Evolutionary conservation across 768 basidiomycete genomes (phyloP), one percentile per base, ranked within the genome.

Genomic region (Lactifluus subvellereus): DNA sequence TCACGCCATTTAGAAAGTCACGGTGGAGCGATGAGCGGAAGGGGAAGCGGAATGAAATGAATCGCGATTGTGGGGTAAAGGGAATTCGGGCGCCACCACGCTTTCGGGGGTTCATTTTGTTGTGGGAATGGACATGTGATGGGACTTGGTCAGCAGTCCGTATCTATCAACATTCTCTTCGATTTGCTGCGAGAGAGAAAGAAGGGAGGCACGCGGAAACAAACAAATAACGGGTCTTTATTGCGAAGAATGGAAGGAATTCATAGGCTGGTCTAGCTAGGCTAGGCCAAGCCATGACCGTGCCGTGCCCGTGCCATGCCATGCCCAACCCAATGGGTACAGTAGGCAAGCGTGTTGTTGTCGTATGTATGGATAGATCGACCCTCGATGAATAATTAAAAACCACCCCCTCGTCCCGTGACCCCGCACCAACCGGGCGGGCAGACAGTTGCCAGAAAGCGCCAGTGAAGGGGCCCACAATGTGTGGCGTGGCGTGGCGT

Each of bases 31-130:
- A 57, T 49, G 58, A 18, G 58, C 50, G 58, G 51, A 53, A 53
- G 8, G 5, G 20, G 42, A 30, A 20, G 4, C 3, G 11, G 33
- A 16, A 48, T 38, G 48, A 9, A 57, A 9, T 50, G 38, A n/a
- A 43, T 27, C 27, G 27, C 27, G 13, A 51, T 38, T 61, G 53
- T 48, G 53, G 53, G 42, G 55, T 52, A 37, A 58, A 54, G 50
- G 38, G 10, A 43, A 60, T 58, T 52, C 51, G 55, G 61, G 50
- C 61, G 61, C 61, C 61, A 62, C 61, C 56, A 62, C 43, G 61
- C 61, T 53, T 58, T 58, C 61, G 61, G 61, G 61, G 55, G 45
- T 43, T 43, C 43, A n/a, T 43, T 22, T 47, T 47, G 11, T 22
- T 47, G 10, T 11, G 16, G 13, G 22, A 48, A 48, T 47, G 45